These are phyloP conservation scores for Aspergillus sclerotiicarbonarius DNA, from an alignment of 495 filamentous ascomycete species.

Conservation along the genomic window DNA sequence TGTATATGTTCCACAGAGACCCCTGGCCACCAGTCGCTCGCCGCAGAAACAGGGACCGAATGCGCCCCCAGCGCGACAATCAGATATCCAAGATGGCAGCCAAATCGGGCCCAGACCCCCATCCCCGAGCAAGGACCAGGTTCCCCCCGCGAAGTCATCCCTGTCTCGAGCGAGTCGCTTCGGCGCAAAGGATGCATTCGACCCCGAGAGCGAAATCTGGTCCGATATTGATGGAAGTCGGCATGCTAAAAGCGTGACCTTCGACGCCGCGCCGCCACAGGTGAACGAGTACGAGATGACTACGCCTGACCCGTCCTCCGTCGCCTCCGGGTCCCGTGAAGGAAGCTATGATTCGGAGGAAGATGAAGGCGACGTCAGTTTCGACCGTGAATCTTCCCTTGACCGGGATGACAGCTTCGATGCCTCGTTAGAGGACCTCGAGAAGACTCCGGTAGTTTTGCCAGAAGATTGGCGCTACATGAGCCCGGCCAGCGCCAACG, in stretches of 20 bases:
- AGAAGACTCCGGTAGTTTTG: slow-evolving; percentile 94
- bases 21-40: slow-evolving; percentile 62
- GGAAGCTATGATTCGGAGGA: slow-evolving; percentile 88
- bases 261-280: slow-evolving; percentile 89
- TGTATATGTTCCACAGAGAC: slow-evolving; percentile 70
- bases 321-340: slow-evolving; percentile 82
- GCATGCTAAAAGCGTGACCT: slow-evolving; percentile 93
- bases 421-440: slow-evolving; percentile 87
- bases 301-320: slow-evolving; percentile 87
- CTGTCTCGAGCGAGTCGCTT: slow-evolving; percentile 68
- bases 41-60: slow-evolving; percentile 47
- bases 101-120: slow-evolving; percentile 43
- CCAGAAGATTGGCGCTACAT: slow-evolving; percentile 93
- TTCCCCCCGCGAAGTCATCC: slow-evolving; percentile 83
- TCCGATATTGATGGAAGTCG: slow-evolving; percentile 68
- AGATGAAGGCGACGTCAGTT: slow-evolving; percentile 68
- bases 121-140: slow-evolving; percentile 70
- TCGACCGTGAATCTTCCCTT: slow-evolving; percentile 62
- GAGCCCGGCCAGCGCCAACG: slow-evolving; percentile 58
- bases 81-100: slow-evolving; percentile 17
- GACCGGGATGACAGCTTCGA: slow-evolving; percentile 90
- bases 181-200: slow-evolving; percentile 59
- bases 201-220: slow-evolving; percentile 69
- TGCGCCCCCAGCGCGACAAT: slow-evolving; percentile 5
- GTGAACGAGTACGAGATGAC: slow-evolving; percentile 97